Conservation (phyloP, 2,329 filamentous ascomycete species). For the Chaetomium olivaceum region DNA sequence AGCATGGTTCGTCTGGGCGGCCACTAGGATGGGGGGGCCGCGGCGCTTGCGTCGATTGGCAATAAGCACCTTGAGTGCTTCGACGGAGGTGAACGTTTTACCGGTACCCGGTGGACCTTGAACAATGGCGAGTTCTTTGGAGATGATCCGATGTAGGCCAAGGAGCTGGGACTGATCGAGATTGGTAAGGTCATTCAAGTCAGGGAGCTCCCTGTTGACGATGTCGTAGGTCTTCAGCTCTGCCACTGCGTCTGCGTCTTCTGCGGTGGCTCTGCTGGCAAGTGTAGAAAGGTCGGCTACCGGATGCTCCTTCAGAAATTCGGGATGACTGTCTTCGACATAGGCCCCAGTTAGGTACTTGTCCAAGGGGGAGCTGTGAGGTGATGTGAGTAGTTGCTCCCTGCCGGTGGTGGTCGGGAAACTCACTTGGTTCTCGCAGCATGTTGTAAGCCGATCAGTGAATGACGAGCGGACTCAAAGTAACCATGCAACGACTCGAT, state of each 20-base stretch:
- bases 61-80: slow-evolving; percentile 66
- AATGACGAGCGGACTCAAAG: slow-evolving; percentile 74
- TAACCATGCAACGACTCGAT: slow-evolving; percentile 73
- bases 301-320: slow-evolving; percentile 37
- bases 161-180: slow-evolving; percentile 72
- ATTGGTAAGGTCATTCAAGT: slow-evolving; percentile 35
- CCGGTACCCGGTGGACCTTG: slow-evolving; percentile 77
- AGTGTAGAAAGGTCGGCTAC: slow-evolving; percentile 40
- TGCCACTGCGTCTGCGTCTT: slow-evolving; percentile 25
- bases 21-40: slow-evolving; percentile 69
- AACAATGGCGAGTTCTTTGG: slow-evolving; percentile 70
- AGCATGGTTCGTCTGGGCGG: slow-evolving; percentile 89
- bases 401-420: slow-evolving; percentile 28
- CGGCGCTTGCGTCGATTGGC: slow-evolving; percentile 55
- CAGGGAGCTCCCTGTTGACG: slow-evolving; percentile 22
- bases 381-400: not conserved
- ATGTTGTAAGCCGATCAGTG: slow-evolving; percentile 69
- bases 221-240: slow-evolving; percentile 30
- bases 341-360: slow-evolving; percentile 60
- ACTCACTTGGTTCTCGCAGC: slow-evolving; percentile 49
- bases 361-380: slow-evolving; percentile 56
- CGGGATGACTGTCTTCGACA: slow-evolving; percentile 35
- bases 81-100: slow-evolving; percentile 80
- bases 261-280: slow-evolving; percentile 30
- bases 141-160: slow-evolving; percentile 70